phyloP scores from a whole-genome alignment of 78 protist genomes.

The Isochrysis galbana region DNA sequence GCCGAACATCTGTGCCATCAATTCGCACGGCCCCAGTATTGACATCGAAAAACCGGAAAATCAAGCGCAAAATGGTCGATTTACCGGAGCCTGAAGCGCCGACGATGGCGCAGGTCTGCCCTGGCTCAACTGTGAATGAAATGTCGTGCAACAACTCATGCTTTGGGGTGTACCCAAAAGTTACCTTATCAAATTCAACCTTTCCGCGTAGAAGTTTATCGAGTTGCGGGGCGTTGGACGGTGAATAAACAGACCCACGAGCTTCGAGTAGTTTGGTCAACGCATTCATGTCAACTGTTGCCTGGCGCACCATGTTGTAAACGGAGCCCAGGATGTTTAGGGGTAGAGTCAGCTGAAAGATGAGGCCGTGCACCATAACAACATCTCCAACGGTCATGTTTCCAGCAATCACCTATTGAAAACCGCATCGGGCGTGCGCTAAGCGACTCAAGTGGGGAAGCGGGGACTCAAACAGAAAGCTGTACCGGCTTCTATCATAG shows the following conservation, averaged over 20 bases:
- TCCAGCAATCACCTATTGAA: not conserved
- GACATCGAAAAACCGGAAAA: slow-evolving; percentile 40
- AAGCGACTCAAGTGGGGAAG: too few relatives aligned
- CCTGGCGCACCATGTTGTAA: not conserved
- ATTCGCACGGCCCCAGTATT: not conserved
- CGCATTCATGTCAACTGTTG: not conserved
- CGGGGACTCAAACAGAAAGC: too few relatives aligned
- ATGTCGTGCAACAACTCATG: not conserved
- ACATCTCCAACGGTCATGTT: not conserved
- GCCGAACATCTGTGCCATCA: slow-evolving; percentile 17
- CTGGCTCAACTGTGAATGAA: not conserved
- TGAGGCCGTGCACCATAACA: not conserved
- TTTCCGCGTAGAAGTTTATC: not conserved
- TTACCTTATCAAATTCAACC: not conserved
- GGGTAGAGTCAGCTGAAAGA: not conserved
- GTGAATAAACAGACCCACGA: not conserved
- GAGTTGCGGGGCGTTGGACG: not conserved
- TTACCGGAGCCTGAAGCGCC: slow-evolving; percentile 40
- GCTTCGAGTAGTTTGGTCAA: not conserved
- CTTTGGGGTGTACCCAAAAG: not conserved
- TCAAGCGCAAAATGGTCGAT: slow-evolving; percentile 10
- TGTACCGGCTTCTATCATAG: too few relatives aligned
- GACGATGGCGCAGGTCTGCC: slow-evolving; percentile 8
- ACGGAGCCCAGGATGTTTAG: slow-evolving; percentile 1
- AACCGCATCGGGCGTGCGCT: too few relatives aligned